Conservation (phyloP, 2,329 filamentous ascomycete species). For the Arthroderma uncinatum region DNA sequence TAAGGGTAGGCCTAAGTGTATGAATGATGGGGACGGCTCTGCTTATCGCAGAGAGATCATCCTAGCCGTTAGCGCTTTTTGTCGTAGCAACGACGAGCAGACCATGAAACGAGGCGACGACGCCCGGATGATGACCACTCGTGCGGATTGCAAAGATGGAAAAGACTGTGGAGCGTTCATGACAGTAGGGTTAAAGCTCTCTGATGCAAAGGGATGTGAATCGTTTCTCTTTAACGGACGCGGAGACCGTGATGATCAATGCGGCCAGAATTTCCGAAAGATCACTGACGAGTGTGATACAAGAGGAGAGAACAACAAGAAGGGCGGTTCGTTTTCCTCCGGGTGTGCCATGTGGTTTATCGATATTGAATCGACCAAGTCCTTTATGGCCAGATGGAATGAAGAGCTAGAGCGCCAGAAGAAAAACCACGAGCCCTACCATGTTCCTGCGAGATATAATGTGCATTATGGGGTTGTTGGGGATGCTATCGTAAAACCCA, state of each 20-base stretch:
- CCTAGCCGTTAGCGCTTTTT: not conserved
- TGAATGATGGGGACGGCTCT: not conserved
- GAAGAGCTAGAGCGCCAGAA: not conserved
- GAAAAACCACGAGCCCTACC: not conserved
- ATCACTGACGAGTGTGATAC: not conserved
- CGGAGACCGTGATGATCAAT: not conserved
- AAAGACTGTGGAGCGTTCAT: no score
- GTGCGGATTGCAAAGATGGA: not conserved
- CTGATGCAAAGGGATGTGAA: no score
- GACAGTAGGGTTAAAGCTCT: no score
- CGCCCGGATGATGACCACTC: not conserved
- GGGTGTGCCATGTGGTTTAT: not conserved
- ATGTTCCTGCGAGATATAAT: no score
- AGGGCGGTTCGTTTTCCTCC: not conserved
- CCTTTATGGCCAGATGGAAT: no score
- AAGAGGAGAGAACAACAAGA: not conserved
- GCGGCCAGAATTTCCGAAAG: not conserved
- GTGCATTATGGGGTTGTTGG: no score
- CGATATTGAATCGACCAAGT: no score
- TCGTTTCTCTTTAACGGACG: not conserved
- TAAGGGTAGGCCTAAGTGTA: not conserved
- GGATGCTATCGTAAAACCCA: no score
- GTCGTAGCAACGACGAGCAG: not conserved
- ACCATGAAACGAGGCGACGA: not conserved
- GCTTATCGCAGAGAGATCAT: not conserved